A percentile compares a stretch with the other conserved stretches of the same genome.
Conservation (phyloP, 2,329 filamentous ascomycete genomes). For the Diaporthe sp. region DNA sequence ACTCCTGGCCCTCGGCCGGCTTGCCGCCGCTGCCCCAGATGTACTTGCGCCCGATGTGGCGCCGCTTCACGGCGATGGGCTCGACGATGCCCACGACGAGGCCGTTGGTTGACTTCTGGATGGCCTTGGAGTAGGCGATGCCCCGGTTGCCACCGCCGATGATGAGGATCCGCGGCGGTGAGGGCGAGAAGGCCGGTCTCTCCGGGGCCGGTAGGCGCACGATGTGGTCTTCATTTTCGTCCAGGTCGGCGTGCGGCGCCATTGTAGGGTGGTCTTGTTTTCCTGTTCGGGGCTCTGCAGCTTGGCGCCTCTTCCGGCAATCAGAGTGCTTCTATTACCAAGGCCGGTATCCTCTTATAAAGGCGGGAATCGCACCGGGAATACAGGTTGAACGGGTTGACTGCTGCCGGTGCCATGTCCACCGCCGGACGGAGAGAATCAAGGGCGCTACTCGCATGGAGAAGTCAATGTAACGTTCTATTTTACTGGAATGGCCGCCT, state of each 20-base stretch:
- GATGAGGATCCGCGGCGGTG: not conserved
- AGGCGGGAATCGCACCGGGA: not conserved
- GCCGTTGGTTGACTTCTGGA: slow-evolving; percentile 17
- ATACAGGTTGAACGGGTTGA: not conserved
- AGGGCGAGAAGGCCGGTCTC: slow-evolving; percentile 1
- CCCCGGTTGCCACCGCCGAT: slow-evolving; percentile 19
- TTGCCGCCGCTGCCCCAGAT: not conserved
- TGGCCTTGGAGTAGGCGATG: slow-evolving; percentile 7
- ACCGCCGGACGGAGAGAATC: not conserved
- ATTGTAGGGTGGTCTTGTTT: not conserved
- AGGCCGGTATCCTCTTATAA: slow-evolving; percentile 4
- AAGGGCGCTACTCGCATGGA: not conserved
- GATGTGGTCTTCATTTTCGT: not conserved
- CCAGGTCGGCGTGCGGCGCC: slow-evolving; percentile 22
- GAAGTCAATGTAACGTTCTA: not conserved
- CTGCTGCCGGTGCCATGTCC: not conserved
- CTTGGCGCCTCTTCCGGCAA: not conserved
- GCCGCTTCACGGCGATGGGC: slow-evolving; percentile 21
- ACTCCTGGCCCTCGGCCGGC: slow-evolving; percentile 27
- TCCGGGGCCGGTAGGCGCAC: slow-evolving; percentile 18
- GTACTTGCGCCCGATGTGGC: slow-evolving; percentile 11
- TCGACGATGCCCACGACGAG: slow-evolving; percentile 1
- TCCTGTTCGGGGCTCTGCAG: not conserved
- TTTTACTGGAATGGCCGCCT: not conserved
- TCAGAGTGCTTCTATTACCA: not conserved